These are phyloP conservation scores for Ensete ventricosum DNA, from an alignment of 176 grass and related monocot genomes.

Conservation along the genomic window DNA sequence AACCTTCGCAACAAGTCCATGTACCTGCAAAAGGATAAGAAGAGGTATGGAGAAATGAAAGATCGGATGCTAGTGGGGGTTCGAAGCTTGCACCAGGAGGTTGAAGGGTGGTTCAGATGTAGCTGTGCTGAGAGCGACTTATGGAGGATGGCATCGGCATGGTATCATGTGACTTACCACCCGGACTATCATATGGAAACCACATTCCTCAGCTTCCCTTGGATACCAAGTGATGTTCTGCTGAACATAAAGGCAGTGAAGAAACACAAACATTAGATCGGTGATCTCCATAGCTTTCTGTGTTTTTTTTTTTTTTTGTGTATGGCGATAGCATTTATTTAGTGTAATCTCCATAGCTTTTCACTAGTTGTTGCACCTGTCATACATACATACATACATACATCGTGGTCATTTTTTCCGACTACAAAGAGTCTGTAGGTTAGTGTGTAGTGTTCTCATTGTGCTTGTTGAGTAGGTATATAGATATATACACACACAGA, in stretches of 20 bases:
- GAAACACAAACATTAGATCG: slow-evolving; percentile 4
- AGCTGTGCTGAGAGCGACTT: slow-evolving; percentile 15
- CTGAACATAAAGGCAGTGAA: slow-evolving; percentile 48
- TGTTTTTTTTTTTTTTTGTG: not conserved
- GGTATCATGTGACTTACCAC: slow-evolving; percentile 85
- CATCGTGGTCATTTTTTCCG: too few relatives aligned
- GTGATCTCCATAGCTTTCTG: not conserved
- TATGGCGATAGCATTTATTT: not conserved
- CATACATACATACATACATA: too few relatives aligned
- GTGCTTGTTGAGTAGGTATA: too few relatives aligned
- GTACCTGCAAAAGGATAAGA: slow-evolving; percentile 69
- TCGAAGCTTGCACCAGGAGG: slow-evolving; percentile 44
- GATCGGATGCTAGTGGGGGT: slow-evolving; percentile 72
- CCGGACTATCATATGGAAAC: slow-evolving; percentile 24
- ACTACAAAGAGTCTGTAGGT: too few relatives aligned
- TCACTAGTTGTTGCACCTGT: too few relatives aligned
- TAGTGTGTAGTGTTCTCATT: too few relatives aligned
- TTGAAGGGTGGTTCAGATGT: slow-evolving; percentile 36
- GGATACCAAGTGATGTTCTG: slow-evolving; percentile 50
- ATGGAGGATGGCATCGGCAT: slow-evolving; percentile 63
- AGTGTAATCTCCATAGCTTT: too few relatives aligned
- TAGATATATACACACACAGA: too few relatives aligned
- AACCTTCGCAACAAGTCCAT: slow-evolving; percentile 61
- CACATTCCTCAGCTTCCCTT: slow-evolving; percentile 73
- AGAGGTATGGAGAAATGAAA: slow-evolving; percentile 74